A percentile compares a stretch with the other conserved stretches of the same genome.
phyloP scores from a whole-genome alignment of 306 rosid genomes.

The Macrotyloma uniflorum region DNA sequence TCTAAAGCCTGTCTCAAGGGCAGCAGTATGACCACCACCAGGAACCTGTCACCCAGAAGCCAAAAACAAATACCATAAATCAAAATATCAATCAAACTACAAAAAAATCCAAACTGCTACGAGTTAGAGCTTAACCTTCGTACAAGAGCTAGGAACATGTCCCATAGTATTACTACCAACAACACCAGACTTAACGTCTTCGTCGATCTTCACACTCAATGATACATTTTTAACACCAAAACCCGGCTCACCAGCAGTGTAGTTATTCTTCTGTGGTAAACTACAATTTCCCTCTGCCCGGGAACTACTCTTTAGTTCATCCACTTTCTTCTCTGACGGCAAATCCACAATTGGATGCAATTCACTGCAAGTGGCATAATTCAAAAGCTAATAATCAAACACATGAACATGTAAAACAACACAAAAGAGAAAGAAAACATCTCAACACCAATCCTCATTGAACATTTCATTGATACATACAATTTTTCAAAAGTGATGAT shows the following conservation, averaged over 20 bases:
- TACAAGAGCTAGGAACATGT: conserved; percentile 36
- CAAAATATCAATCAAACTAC: conserved; percentile 2
- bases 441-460: neutral
- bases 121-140: conserved; percentile 38
- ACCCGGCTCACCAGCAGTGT: conserved; percentile 35
- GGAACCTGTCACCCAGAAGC: conserved; percentile 52
- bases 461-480: neutral
- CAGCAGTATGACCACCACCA: conserved; percentile 37
- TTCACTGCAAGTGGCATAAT: conserved; percentile 46
- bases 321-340: conserved; percentile 50
- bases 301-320: conserved; percentile 52
- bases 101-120: conserved; percentile 26
- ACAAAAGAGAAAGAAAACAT: neutral
- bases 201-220: conserved; percentile 34
- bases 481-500: neutral
- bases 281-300: conserved; percentile 44
- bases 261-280: conserved; percentile 48
- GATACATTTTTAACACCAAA: conserved; percentile 41
- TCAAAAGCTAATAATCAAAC: neutral
- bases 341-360: conserved; percentile 44
- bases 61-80: conserved; percentile 22
- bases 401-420: neutral
- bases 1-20: conserved; percentile 56
- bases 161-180: conserved; percentile 45
- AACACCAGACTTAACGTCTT: conserved; percentile 44